phyloP scores from a whole-genome alignment of 2,329 filamentous ascomycete species.

The Cryphonectria naterciae region DNA sequence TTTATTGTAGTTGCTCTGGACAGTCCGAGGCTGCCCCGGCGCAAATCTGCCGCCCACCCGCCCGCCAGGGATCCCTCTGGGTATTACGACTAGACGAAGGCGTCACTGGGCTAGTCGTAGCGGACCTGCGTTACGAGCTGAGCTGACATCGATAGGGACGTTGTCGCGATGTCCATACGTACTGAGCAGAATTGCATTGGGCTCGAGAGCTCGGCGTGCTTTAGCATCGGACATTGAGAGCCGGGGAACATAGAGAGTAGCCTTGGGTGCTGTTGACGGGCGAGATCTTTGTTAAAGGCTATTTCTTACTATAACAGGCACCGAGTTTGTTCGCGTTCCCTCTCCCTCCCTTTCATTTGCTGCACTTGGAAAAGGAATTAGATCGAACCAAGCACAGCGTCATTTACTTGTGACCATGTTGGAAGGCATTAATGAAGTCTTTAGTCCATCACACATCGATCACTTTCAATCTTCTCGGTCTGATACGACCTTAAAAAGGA shows the following conservation, averaged over 20 bases:
- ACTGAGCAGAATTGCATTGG: background rate
- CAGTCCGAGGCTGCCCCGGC: background rate
- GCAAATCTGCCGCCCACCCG: constrained; percentile 14
- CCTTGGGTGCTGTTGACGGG: background rate
- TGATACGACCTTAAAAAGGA: too few relatives aligned
- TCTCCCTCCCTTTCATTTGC: too few relatives aligned
- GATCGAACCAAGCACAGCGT: too few relatives aligned
- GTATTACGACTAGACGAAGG: background rate
- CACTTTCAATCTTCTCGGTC: too few relatives aligned
- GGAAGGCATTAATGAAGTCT: too few relatives aligned
- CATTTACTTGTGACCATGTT: too few relatives aligned
- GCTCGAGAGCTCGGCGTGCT: constrained; percentile 13
- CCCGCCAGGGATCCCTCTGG: constrained; percentile 1
- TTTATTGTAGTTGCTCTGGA: background rate
- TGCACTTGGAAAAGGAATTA: too few relatives aligned
- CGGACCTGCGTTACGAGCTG: background rate
- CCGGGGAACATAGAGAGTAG: too few relatives aligned
- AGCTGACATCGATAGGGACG: background rate
- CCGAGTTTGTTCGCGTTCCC: too few relatives aligned
- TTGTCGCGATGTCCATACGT: background rate
- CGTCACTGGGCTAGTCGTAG: background rate
- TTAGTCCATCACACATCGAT: too few relatives aligned
- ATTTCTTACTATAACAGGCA: too few relatives aligned
- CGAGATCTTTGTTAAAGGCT: too few relatives aligned
- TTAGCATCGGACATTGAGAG: background rate